These are phyloP conservation scores for Sabuloglossum arenarium DNA, from an alignment of 495 filamentous ascomycete species.

Conservation along the genomic window DNA sequence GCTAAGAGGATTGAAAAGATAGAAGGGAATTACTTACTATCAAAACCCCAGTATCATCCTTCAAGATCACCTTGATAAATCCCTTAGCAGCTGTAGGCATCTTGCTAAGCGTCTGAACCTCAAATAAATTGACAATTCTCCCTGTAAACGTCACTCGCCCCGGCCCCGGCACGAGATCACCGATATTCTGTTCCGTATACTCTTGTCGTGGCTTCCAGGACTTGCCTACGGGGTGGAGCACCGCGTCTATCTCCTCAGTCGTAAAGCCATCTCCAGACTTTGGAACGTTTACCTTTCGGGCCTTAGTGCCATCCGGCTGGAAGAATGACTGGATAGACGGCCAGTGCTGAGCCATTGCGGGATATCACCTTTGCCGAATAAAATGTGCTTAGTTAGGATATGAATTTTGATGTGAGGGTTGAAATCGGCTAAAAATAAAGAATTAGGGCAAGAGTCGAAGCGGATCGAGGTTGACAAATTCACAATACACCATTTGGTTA, in stretches of 20 bases:
- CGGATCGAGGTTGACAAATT: background rate
- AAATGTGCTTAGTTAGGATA: background rate
- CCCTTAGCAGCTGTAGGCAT: slow-evolving; percentile 22
- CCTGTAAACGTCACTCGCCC: slow-evolving; percentile 30
- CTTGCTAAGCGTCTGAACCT: slow-evolving; percentile 18
- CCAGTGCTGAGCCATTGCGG: background rate
- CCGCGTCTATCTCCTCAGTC: background rate
- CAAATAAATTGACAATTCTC: slow-evolving; percentile 35
- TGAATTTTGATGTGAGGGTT: background rate
- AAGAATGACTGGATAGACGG: background rate
- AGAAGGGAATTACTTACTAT: slow-evolving; percentile 19
- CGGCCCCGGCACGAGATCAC: slow-evolving; percentile 28
- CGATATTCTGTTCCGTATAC: slow-evolving; percentile 30
- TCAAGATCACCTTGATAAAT: slow-evolving; percentile 31
- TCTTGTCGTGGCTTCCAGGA: slow-evolving; percentile 31
- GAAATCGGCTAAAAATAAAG: background rate
- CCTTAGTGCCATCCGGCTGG: background rate
- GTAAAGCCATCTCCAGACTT: background rate
- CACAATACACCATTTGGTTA: background rate
- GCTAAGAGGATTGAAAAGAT: background rate
- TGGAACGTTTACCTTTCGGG: background rate
- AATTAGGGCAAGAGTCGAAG: background rate
- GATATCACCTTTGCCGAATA: background rate
- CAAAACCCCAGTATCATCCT: slow-evolving; percentile 35
- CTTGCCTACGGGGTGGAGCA: background rate